A percentile compares a stretch with the other conserved stretches of the same genome.
Conservation (phyloP, 1,284 basidiomycete genomes). For the Fomitopsis palustris region DNA sequence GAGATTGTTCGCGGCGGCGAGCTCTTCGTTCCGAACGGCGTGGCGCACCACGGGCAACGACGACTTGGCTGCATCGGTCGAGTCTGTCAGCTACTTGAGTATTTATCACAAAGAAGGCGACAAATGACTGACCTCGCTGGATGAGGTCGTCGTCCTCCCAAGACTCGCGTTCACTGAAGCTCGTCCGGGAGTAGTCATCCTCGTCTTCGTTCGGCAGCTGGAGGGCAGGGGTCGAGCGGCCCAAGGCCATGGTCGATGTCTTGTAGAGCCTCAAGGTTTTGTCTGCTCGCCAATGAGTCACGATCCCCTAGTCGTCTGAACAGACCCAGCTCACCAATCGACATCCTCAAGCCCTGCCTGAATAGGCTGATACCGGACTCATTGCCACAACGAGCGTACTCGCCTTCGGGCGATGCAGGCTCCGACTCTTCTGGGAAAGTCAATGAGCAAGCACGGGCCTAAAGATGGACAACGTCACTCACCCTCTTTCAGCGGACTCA, state of each 20-base stretch:
- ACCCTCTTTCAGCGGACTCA: conserved; percentile 29
- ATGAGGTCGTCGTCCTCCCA: conserved; percentile 47
- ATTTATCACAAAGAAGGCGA: background rate
- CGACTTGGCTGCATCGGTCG: conserved; percentile 33
- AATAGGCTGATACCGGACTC: conserved; percentile 37
- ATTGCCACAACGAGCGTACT: conserved; percentile 19
- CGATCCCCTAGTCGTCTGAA: background rate
- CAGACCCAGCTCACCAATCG: conserved; percentile 51
- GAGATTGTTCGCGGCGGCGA: conserved; percentile 48
- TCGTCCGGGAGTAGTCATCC: conserved; percentile 16
- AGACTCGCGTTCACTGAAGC: conserved; percentile 36
- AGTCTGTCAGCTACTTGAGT: background rate
- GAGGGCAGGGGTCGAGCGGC: conserved; percentile 18
- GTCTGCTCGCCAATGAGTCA: conserved; percentile 32
- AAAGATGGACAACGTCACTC: background rate
- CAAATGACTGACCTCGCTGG: conserved; percentile 34
- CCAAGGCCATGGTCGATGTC: conserved; percentile 38
- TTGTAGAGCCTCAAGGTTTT: conserved; percentile 56
- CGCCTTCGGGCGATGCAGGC: conserved; percentile 15
- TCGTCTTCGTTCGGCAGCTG: conserved; percentile 16
- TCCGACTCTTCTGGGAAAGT: conserved; percentile 21
- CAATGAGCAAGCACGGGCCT: background rate
- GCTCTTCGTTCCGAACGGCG: conserved; percentile 45
- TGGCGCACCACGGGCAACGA: conserved; percentile 49
- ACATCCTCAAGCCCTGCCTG: conserved; percentile 66